Percentiles rank a stretch among this genome's conserved stretches.
Conservation (phyloP, 108 stramenopile species). For the Skeletonema marinoi region DNA sequence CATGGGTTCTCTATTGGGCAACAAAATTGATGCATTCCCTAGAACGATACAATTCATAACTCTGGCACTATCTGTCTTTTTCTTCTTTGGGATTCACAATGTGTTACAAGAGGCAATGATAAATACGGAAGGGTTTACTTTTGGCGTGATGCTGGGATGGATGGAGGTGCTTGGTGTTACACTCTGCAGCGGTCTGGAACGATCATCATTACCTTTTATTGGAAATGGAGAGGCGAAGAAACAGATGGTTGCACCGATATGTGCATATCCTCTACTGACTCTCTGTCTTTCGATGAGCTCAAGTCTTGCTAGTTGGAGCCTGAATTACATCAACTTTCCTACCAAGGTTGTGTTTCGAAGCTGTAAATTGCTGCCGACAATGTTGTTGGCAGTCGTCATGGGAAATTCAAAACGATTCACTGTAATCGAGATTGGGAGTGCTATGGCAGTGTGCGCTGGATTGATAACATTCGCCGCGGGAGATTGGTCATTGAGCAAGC, state of each 20-base stretch:
- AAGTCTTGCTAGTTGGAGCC: conserved; percentile 84
- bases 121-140: conserved; percentile 76
- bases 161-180: conserved; percentile 93
- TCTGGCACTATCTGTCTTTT: conserved; percentile 56
- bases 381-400: conserved; percentile 88
- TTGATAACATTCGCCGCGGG: conserved; percentile 92
- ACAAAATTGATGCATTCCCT: conserved; percentile 36
- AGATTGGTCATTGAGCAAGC: conserved; percentile 81
- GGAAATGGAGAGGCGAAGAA: conserved; percentile 57
- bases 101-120: conserved; percentile 93
- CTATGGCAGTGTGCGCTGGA: conserved; percentile 86
- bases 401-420: conserved; percentile 76
- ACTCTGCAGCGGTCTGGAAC: conserved; percentile 78
- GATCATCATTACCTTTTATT: conserved; percentile 49
- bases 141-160: conserved; percentile 93
- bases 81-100: conserved; percentile 94
- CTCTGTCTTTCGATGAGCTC: conserved; percentile 84
- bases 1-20: conserved; percentile 27
- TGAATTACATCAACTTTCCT: conserved; percentile 97
- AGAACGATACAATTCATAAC: conserved; percentile 27
- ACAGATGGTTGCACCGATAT: conserved; percentile 73
- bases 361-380: conserved; percentile 94
- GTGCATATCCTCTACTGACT: conserved; percentile 84
- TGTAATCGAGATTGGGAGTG: conserved; percentile 80
- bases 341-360: conserved; percentile 94